Base-by-base conservation (phyloP, 1,284 basidiomycete species). In the Termitomyces sp. region DNA sequence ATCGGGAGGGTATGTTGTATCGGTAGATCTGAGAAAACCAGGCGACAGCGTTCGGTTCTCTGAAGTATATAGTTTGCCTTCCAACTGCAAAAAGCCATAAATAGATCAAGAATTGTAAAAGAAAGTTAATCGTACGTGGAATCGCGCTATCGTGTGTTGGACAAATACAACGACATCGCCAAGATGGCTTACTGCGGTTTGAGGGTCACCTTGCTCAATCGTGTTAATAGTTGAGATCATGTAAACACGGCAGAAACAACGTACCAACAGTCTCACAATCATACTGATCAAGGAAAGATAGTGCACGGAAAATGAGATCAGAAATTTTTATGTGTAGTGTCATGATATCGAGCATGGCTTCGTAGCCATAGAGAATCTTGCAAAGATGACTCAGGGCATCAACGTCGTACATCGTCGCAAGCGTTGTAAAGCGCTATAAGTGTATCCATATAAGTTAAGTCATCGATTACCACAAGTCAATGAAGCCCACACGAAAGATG, bases 251-350 rank as follows among this genome's bases (percentile, higher is more conserved):
- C 13, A 24, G 40, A 43, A 39, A 49, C 49, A 21, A 71, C 84
- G 26, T 65, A 86, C 88, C 88, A 42, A 91, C 83, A 18, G 81
- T 83, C 62, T 89, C 87, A 55, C 84, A 88, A 60, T 89, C 86
- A 60, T 86, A 89, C 40, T 82, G 77, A 49, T 86, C 79, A 34
- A 90, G 68, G 55, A 88, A 78, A n/a, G 71, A 71, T 40, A 89
- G 65, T 0, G 80, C 79, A 58, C 80, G 74, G 18, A 78, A 80
- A 30, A 88, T 69, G 16, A 91, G 64, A 47, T 84, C 79, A 3
- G 74, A 72, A n/a, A 89, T 68, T 53, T 75, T 79, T 16, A 78
- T 66, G 62, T 91, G 85, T n/a, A 91, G 67, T 8, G 86, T 78
- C 28, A 91, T 59, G 42, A 90, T 78, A 60, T 91, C 87, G 14